Base-by-base conservation (phyloP, 2,329 filamentous ascomycete species). In the Trichophyton simii region DNA sequence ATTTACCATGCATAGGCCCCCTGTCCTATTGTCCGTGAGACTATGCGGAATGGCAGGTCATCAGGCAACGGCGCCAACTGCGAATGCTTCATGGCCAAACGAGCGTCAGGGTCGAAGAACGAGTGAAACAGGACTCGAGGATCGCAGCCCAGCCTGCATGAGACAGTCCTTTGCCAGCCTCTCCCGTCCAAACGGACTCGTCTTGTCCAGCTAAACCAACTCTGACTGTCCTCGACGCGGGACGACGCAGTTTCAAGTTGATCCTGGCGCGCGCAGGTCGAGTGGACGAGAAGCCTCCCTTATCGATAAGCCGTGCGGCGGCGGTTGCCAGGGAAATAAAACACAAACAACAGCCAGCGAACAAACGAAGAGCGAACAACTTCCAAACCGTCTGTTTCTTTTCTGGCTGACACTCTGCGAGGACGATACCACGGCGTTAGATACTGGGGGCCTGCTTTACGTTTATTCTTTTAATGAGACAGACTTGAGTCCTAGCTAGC, bases 1-100 rank as follows among this genome's bases (percentile, higher is more conserved):
- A 61, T 68, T 65, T 77, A 96, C 92, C 91, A 97, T 72, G 94
- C 94, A 81, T 99, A 99, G 68, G 94, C 94, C 68, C 94, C 94
- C 72, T 90, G 87, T 61, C 94, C 94, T 68, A 99, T 96, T 13
- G 94, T 99, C 74, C 94, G 94, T 63, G 94, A 97, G 69, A 99
- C 83, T 70, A 99, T 87, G 66, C 92, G 86, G 75, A 99, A 99
- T 59, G 94, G 94, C 58, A 99, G 81, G 70, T 96, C 85, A 64
- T 69, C 71, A 25, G 94, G 94, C 58, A 97, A 79, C 66, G 92
- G 91, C 71, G 91, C 91, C 67, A 91, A 78, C 77, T 99, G 94
- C 67, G 91, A 95, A 82, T 95, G 81, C 70, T 79, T 80, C 78
- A 84, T 83, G 28, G 57, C 38, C 22, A 41, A 44, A 55, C 13